Evolutionary conservation across 2,329 filamentous ascomycete genomes (phyloP).

Genomic region (Fusarium brevicatenulatum): DNA sequence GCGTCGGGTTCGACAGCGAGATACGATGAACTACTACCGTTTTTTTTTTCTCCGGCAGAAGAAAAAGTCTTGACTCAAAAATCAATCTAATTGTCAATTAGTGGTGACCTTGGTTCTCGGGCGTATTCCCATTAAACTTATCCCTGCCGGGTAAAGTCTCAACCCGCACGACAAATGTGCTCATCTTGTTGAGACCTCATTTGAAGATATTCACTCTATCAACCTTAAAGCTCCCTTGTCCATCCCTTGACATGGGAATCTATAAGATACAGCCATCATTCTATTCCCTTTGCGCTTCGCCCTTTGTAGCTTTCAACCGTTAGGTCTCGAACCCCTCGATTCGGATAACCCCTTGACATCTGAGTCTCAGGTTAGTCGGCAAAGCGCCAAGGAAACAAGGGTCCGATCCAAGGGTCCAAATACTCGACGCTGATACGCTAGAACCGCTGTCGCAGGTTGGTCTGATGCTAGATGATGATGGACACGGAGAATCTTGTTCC

Average conservation of each 20-base stretch:
- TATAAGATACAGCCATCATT: constrained; percentile 35
- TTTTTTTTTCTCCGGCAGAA: constrained; percentile 9
- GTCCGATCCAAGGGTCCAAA: constrained; percentile 20
- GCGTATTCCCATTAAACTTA: not conserved
- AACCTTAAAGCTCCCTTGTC: constrained; percentile 15
- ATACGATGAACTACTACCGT: constrained; percentile 17
- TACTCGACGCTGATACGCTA: constrained; percentile 32
- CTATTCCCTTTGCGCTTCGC: constrained; percentile 20
- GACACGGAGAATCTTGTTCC: constrained; percentile 42
- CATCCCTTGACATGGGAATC: constrained; percentile 35
- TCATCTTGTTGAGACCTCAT: not conserved
- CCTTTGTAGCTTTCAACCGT: constrained; percentile 22
- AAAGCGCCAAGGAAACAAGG: constrained; percentile 28
- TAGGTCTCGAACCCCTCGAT: constrained; percentile 22
- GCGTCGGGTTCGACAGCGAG: constrained; percentile 13
- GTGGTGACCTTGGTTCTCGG: constrained; percentile 17
- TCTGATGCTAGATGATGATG: constrained; percentile 37
- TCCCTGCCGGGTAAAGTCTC: constrained; percentile 15
- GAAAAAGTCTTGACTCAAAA: constrained; percentile 6
- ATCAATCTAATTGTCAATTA: not conserved
- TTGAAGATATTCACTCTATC: constrained; percentile 3
- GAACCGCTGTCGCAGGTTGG: constrained; percentile 41
- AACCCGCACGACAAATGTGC: constrained; percentile 12
- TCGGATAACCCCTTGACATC: constrained; percentile 25
- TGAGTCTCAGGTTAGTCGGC: constrained; percentile 43